phyloP scores from a whole-genome alignment of 192 early-diverging fungal species.

The Coemansia sp. region DNA sequence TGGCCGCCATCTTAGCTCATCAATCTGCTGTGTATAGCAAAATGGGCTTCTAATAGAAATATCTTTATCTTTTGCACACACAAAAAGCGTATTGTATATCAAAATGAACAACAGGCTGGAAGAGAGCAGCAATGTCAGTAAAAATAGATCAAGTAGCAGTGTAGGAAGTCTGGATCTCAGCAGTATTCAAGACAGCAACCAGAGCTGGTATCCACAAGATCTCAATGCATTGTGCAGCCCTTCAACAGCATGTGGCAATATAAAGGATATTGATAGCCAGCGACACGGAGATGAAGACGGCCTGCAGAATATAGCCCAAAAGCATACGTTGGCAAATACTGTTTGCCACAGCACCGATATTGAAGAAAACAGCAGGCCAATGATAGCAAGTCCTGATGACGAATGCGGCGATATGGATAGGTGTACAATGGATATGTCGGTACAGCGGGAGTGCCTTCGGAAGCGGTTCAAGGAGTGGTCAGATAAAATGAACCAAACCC shows the following conservation, averaged over 20 bases:
- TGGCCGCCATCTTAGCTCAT: no score
- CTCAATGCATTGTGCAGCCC: neutral
- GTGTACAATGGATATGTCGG: slow-evolving; percentile 30
- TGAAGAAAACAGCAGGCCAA: neutral
- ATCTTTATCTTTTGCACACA: neutral
- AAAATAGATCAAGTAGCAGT: neutral
- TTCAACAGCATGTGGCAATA: neutral
- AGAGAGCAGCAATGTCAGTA: neutral
- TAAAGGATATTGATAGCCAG: neutral
- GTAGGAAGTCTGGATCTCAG: slow-evolving; percentile 6
- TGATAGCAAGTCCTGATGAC: neutral
- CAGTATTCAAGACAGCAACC: slow-evolving; percentile 3
- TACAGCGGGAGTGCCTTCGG: slow-evolving; percentile 41
- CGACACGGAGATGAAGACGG: neutral
- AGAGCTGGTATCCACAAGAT: neutral
- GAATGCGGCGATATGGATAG: slow-evolving; percentile 15
- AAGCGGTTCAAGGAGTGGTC: slow-evolving; percentile 51
- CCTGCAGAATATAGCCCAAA: neutral
- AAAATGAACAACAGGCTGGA: neutral
- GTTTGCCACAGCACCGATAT: neutral
- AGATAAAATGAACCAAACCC: slow-evolving; percentile 16
- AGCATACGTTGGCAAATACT: neutral
- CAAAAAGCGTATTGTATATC: neutral
- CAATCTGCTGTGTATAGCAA: no score
- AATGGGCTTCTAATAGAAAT: no score